A percentile compares a stretch with the other conserved stretches of the same genome.
Evolutionary conservation across 257 asterid genomes (phyloP).

Genomic region (Solanum dulcamara): DNA sequence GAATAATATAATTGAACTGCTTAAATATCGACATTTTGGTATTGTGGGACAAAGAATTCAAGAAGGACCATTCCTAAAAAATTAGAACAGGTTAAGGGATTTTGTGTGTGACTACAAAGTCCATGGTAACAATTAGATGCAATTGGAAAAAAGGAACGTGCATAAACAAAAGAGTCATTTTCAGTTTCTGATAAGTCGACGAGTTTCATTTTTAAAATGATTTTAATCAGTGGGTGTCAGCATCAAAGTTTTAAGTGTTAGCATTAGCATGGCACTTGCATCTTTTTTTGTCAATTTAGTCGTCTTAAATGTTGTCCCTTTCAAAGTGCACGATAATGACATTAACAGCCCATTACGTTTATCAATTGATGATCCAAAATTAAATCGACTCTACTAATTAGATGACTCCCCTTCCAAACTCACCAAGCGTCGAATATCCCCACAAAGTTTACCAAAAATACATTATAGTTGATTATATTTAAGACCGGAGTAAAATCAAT

Average conservation of each 20-base stretch:
- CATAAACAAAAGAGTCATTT: not conserved
- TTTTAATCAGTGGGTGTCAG: not conserved
- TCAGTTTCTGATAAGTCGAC: not conserved
- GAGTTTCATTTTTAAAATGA: not conserved
- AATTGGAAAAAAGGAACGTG: not conserved
- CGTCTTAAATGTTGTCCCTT: not conserved
- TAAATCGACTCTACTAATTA: not conserved
- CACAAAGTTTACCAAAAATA: not conserved
- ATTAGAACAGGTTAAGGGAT: not conserved
- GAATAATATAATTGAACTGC: not conserved
- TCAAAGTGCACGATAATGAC: not conserved
- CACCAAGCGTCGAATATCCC: not conserved
- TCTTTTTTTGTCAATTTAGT: not conserved
- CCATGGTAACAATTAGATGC: not conserved
- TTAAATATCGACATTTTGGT: not conserved
- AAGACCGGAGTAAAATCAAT: not conserved
- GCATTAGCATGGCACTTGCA: not conserved
- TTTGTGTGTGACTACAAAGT: not conserved
- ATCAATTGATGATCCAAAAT: not conserved
- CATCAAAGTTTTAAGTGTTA: not conserved
- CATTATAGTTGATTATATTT: not conserved
- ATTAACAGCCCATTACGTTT: not conserved
- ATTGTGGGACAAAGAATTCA: not conserved
- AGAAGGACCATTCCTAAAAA: not conserved
- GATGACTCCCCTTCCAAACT: not conserved